Percentiles rank a stretch among this genome's conserved stretches.
phyloP scores from a whole-genome alignment of 306 rosid species.

The Vigna mungo region DNA sequence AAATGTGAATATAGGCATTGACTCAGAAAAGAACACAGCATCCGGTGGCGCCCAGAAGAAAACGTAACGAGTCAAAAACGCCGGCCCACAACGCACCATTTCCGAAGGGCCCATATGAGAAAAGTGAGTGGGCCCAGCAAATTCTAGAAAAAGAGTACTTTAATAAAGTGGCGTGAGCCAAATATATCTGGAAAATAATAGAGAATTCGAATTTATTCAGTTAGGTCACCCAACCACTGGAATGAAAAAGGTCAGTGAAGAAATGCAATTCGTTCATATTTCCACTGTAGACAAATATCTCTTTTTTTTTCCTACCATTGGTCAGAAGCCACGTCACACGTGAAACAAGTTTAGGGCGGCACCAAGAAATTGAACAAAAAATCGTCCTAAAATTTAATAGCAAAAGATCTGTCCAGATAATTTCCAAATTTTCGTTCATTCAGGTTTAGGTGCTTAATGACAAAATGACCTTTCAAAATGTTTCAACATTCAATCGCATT shows the following conservation, averaged over 20 bases:
- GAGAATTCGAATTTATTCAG: not conserved
- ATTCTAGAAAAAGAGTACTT: not conserved
- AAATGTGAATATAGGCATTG: not conserved
- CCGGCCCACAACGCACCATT: slow-evolving; percentile 24
- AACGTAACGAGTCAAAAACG: slow-evolving; percentile 25
- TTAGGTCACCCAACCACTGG: slow-evolving; percentile 2
- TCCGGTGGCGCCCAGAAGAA: not conserved
- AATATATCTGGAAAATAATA: not conserved
- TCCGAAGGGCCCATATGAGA: not conserved
- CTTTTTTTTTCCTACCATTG: not conserved
- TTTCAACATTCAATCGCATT: not conserved
- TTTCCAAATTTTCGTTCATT: too few relatives aligned
- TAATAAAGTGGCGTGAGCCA: not conserved
- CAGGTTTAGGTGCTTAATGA: not conserved
- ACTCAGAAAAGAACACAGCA: not conserved
- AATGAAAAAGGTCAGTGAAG: not conserved
- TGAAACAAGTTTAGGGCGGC: slow-evolving; percentile 27
- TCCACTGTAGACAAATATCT: not conserved
- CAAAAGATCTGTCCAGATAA: too few relatives aligned
- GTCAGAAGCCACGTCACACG: not conserved
- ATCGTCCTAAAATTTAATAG: too few relatives aligned
- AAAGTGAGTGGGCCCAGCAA: slow-evolving; percentile 38
- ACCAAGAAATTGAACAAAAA: slow-evolving; percentile 3
- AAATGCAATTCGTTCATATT: not conserved
- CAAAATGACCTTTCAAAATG: not conserved